Percentiles rank a stretch among this genome's conserved stretches.
phyloP scores from a whole-genome alignment of 192 early-diverging fungal genomes.

The Podila epicladia region DNA sequence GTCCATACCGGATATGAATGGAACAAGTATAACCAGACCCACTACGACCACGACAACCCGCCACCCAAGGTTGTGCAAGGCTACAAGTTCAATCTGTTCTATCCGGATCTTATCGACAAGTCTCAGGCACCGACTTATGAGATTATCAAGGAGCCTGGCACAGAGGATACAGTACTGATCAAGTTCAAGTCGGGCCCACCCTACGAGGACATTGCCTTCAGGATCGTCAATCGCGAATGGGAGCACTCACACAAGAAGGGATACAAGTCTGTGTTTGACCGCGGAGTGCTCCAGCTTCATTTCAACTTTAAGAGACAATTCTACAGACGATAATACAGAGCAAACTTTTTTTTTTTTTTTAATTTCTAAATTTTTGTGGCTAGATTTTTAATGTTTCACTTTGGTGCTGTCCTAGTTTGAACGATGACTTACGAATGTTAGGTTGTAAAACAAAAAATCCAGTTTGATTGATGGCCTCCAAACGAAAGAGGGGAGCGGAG shows the following conservation, averaged over 20 bases:
- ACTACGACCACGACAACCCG: conserved; percentile 97
- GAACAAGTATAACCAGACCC: conserved; percentile 99
- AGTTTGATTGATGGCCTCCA: neutral
- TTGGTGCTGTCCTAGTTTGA: neutral
- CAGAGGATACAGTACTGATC: conserved; percentile 86
- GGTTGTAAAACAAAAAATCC: neutral
- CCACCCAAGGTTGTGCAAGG: conserved; percentile 98
- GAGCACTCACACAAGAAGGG: conserved; percentile 92
- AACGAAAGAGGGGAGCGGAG: neutral
- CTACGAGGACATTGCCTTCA: conserved; percentile 98
- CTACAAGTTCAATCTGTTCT: conserved; percentile 98
- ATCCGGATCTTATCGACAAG: conserved; percentile 97
- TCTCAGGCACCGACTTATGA: conserved; percentile 89
- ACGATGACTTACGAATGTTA: no score
- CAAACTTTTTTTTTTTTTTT: neutral
- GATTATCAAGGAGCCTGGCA: conserved; percentile 76
- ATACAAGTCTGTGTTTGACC: conserved; percentile 82
- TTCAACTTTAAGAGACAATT: conserved; percentile 87
- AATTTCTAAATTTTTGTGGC: neutral
- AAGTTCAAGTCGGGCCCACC: conserved; percentile 95
- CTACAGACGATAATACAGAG: conserved; percentile 70
- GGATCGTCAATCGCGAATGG: conserved; percentile 97
- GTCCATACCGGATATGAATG: conserved; percentile 99
- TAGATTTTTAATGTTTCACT: neutral
- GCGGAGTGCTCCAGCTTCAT: conserved; percentile 83